These are phyloP conservation scores for Vigna unguiculata DNA, from an alignment of 306 rosid genomes.

Conservation along the genomic window DNA sequence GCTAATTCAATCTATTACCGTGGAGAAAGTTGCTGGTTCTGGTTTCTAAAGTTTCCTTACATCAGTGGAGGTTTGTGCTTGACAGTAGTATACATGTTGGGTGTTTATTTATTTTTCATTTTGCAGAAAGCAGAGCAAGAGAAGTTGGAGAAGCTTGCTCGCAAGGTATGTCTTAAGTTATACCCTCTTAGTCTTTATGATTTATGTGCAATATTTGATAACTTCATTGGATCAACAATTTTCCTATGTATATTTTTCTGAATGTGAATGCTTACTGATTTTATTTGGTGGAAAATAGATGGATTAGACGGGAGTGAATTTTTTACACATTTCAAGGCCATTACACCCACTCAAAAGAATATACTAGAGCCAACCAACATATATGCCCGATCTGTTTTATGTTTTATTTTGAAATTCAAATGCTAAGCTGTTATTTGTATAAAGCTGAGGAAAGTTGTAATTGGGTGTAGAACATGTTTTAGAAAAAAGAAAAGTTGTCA, in stretches of 20 bases:
- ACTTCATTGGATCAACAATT: slow-evolving; percentile 20
- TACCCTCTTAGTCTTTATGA: neutral
- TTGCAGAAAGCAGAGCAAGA: slow-evolving; percentile 74
- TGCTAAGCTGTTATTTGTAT: neutral
- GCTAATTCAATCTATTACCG: neutral
- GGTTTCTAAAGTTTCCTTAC: neutral
- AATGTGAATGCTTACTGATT: slow-evolving; percentile 16
- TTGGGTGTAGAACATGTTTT: neutral
- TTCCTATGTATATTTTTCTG: slow-evolving; percentile 28
- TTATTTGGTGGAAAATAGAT: slow-evolving; percentile 13
- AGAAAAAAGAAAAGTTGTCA: neutral
- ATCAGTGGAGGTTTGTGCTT: slow-evolving; percentile 4
- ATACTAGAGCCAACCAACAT: neutral
- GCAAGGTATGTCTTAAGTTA: slow-evolving; percentile 59
- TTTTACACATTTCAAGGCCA: neutral
- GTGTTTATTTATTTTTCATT: slow-evolving; percentile 35
- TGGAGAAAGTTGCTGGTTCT: slow-evolving; percentile 5
- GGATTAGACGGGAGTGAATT: neutral
- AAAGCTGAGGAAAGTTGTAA: neutral
- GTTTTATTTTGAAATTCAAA: slow-evolving; percentile 10
- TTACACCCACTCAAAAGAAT: neutral
- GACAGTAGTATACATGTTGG: neutral
- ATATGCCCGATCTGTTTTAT: neutral
- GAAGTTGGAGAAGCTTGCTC: slow-evolving; percentile 82
- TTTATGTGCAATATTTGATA: neutral